Base-by-base conservation (phyloP, 169 alveolate genomes). In the Cryptosporidium parvum region DNA sequence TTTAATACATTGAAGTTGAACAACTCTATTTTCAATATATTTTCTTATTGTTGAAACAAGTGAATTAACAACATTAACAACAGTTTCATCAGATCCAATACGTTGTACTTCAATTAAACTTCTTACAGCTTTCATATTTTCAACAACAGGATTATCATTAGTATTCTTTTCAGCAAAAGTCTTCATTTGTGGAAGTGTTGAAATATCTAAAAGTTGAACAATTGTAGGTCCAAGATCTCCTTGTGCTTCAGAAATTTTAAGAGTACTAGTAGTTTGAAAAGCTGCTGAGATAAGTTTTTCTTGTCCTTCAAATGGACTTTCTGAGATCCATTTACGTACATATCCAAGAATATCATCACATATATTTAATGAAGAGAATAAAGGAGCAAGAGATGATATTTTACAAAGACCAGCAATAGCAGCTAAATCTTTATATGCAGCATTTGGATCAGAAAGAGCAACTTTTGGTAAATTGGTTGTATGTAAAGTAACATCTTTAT, bases 321-420 rank as follows among this genome's bases (percentile, higher is more conserved):
- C 89, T n/a, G 89, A n/a, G 21, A 80, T 80, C 89, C 89, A 80
- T n/a, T 65, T 80, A 31, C 75, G 69, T 14, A 70, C 68, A n/a
- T 80, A 80, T 29, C 62, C 67, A 23, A 80, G 62, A 61, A 80
- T 80, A 31, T 80, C 89, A 8, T 59, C 89, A 65, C 80, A 80
- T 31, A 80, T 80, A 29, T 62, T 80, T 44, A 80, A 48, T 7
- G 48, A 23, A 3, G 89, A 33, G 53, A 80, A 80, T 8, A 80
- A n/a, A 21, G 89, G 89, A 35, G 89, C 65, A 1, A 80, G 29
- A 44, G 67, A 31, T 14, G 89, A 80, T 0, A 96, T 93, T 61
- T 95, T 92, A 70, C 95, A 93, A 14, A 96, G 91, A 23, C 98
- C 98, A 0, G 98, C 93, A 39, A 96, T 94, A 14, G 98, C 97